Evolutionary conservation across 2,329 filamentous ascomycete genomes (phyloP).

Genomic region (Aspergillus sergii): DNA sequence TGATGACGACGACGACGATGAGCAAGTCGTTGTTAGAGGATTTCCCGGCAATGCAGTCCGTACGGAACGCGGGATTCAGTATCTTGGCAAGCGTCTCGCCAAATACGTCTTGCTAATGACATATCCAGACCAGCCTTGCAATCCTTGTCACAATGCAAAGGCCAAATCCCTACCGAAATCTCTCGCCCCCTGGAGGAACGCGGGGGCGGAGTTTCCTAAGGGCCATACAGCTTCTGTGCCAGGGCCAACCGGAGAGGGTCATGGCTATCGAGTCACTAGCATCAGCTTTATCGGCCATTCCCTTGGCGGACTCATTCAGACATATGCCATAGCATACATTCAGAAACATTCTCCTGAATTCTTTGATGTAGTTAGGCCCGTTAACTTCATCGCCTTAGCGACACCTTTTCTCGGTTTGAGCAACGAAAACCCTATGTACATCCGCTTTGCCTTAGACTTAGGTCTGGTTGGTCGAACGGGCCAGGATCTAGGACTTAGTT

Average conservation of each 20-base stretch:
- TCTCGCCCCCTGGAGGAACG: conserved; percentile 47
- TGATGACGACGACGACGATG: conserved; percentile 35
- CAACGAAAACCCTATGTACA: conserved; percentile 96
- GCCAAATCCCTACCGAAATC: conserved; percentile 51
- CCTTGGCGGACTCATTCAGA: conserved; percentile 85
- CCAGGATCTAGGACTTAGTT: conserved; percentile 91
- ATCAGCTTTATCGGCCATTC: conserved; percentile 96
- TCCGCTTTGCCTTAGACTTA: conserved; percentile 95
- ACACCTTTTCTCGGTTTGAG: conserved; percentile 88
- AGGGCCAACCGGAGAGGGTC: conserved; percentile 45
- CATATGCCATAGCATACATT: conserved; percentile 93
- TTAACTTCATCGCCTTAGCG: conserved; percentile 89
- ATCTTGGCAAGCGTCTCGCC: conserved; percentile 89
- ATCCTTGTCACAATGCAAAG: conserved; percentile 65
- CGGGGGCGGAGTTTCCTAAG: conserved; percentile 22
- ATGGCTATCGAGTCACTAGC: conserved; percentile 81
- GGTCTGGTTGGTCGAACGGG: conserved; percentile 94
- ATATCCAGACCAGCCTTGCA: conserved; percentile 88
- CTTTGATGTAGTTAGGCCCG: conserved; percentile 79
- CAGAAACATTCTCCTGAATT: conserved; percentile 93
- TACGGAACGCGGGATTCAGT: conserved; percentile 95
- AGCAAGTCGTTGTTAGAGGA: conserved; percentile 84
- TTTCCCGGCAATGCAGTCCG: conserved; percentile 87
- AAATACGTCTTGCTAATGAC: conserved; percentile 88
- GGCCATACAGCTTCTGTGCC: conserved; percentile 45